Conservation (phyloP, 2,329 filamentous ascomycete species). For the Sclerotinia spermophila region DNA sequence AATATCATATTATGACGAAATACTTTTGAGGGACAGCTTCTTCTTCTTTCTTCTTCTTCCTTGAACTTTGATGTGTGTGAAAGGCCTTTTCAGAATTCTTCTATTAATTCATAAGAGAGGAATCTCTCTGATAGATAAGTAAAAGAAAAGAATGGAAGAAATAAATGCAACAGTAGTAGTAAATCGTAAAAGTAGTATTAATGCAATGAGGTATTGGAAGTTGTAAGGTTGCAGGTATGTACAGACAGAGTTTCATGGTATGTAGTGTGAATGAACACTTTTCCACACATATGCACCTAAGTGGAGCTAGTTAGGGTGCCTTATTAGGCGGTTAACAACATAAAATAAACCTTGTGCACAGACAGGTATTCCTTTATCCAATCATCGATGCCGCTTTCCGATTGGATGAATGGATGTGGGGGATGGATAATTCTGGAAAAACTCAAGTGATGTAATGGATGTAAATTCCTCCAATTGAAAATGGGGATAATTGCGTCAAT, state of each 20-base stretch:
- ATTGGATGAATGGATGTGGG: too few relatives aligned
- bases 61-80: background rate
- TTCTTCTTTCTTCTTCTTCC: background rate
- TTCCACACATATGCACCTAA: background rate
- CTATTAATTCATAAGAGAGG: background rate
- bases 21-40: background rate
- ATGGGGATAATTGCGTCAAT: background rate
- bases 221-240: background rate
- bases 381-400: background rate
- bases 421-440: background rate
- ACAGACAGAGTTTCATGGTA: background rate
- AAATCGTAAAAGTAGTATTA: background rate
- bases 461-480: background rate
- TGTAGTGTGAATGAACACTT: slow-evolving; percentile 4
- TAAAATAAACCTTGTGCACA: background rate
- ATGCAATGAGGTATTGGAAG: background rate
- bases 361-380: background rate
- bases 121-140: background rate
- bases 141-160: background rate
- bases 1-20: background rate
- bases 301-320: background rate
- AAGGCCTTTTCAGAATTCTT: background rate
- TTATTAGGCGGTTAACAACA: background rate
- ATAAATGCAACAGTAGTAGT: background rate
- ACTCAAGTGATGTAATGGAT: background rate